A percentile compares a stretch with the other conserved stretches of the same genome.
Conservation (phyloP, 768 basidiomycete genomes). For the Phylloporus rhodoxanthus region DNA sequence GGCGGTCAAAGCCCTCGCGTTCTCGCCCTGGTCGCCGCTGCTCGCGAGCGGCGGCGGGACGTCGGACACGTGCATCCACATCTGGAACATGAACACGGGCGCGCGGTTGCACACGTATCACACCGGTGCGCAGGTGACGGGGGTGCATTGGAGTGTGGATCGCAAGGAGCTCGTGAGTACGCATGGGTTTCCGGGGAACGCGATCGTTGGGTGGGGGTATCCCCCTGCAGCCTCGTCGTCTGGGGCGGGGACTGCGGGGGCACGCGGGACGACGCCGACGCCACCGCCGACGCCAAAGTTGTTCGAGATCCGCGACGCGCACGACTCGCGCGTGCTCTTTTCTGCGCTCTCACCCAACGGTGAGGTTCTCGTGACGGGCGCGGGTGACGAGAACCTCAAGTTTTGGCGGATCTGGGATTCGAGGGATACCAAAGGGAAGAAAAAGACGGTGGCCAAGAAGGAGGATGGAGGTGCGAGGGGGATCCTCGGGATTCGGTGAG, state of each 20-base stretch:
- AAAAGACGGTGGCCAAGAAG: slow-evolving; percentile 23
- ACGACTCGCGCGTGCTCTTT: slow-evolving; percentile 86
- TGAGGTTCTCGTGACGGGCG: slow-evolving; percentile 86
- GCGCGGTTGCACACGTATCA: slow-evolving; percentile 82
- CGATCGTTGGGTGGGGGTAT: slow-evolving; percentile 77
- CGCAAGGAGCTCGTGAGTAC: slow-evolving; percentile 87
- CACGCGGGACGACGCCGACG: slow-evolving; percentile 14
- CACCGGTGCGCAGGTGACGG: slow-evolving; percentile 89
- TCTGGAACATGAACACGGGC: slow-evolving; percentile 91
- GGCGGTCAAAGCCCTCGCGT: slow-evolving; percentile 85
- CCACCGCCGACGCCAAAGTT: slow-evolving; percentile 18
- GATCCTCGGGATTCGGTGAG: slow-evolving; percentile 34
- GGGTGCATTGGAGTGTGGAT: slow-evolving; percentile 81
- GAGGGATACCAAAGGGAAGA: slow-evolving; percentile 33
- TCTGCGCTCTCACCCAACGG: slow-evolving; percentile 83
- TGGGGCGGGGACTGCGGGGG: slow-evolving; percentile 21
- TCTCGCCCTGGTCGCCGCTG: slow-evolving; percentile 93
- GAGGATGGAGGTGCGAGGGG: slow-evolving; percentile 33
- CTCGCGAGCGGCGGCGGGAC: slow-evolving; percentile 94
- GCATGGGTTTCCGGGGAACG: slow-evolving; percentile 90
- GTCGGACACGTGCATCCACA: slow-evolving; percentile 82
- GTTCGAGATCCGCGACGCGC: slow-evolving; percentile 77
- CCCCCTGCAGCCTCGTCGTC: slow-evolving; percentile 46
- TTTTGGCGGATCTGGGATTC: slow-evolving; percentile 89
- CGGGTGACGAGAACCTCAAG: slow-evolving; percentile 94